phyloP scores from a whole-genome alignment of 331 rosid species.

The Cydonia oblonga region DNA sequence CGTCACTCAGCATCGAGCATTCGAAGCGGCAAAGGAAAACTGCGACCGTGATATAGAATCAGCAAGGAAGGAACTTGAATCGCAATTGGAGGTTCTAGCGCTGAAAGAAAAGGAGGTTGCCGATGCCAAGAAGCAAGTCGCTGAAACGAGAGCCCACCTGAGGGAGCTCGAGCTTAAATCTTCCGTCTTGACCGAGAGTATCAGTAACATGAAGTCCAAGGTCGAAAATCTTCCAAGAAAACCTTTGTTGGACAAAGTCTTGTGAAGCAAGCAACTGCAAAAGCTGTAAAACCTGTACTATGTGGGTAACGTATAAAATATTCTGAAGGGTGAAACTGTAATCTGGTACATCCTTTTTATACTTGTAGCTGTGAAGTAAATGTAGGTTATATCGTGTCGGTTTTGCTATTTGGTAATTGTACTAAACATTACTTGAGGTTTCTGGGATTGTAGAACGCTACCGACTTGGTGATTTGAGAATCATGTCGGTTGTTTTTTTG shows the following conservation, averaged over 20 bases:
- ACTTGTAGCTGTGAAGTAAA: background rate
- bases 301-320: background rate
- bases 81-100: constrained; percentile 38
- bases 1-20: constrained; percentile 24
- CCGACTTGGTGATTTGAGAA: background rate
- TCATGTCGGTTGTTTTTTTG: background rate
- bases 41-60: constrained; percentile 38
- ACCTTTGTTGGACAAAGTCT: constrained; percentile 44
- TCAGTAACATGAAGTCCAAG: constrained; percentile 36
- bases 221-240: constrained; percentile 32
- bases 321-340: background rate
- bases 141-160: constrained; percentile 43
- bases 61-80: constrained; percentile 39
- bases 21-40: constrained; percentile 33
- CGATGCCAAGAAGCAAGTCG: constrained; percentile 32
- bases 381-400: background rate
- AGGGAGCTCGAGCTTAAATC: constrained; percentile 51
- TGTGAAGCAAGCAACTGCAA: constrained; percentile 14
- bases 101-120: constrained; percentile 55
- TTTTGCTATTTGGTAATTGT: background rate
- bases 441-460: background rate
- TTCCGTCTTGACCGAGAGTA: constrained; percentile 28
- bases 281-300: background rate
- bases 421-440: background rate
- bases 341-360: background rate